Base-by-base conservation (phyloP, 106 monocot species). In the Cymbidium sinense region DNA sequence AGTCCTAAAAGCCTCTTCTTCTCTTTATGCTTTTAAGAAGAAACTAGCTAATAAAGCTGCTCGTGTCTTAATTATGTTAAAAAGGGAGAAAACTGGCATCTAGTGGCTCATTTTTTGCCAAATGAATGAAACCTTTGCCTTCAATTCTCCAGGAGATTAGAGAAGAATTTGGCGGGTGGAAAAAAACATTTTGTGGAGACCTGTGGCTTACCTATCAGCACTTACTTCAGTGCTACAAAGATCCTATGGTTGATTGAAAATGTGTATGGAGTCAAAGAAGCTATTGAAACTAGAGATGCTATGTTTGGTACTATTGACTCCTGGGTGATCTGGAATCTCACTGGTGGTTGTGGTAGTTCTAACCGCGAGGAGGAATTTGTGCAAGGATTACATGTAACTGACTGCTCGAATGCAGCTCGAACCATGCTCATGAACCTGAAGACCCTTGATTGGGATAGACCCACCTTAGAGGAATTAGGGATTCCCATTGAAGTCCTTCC, bases 291-390 rank as follows among this genome's bases (percentile, higher is more conserved):
- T 10, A 94, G 91, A 1, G 96, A 94, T 62, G 92, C 94, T 43
- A 71, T 98, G 27, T 98, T 98, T 20, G 92, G 94, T 39, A 98
- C 98, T 1, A 79, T 98, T 20, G 98, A 98, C 76, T 81, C 92
- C 21, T 98, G 94, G 98, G 51, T 94, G 77, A 93, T 98, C 41
- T 98, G 94, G 98, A 98, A 98, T 80, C 92, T 98, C 54, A 98
- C 94, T 4, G 92, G 94, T 31, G 93, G 93, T 34, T 36, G 70
- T 20, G 87, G 82, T 28, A 61, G 73, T 2, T 75, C 41, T 25
- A 71, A 83, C 18, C 77, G 79, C 11, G 84, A 77, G 10, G 64
- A 70, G 43, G 76, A 79, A 1, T 17, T 47, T 2, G 85, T 85
- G n/a, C 76, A 64, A n/a, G 94, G 87, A 64, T 18, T 85, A 43